Conservation (phyloP, 495 filamentous ascomycete species). For the Penicillium canariense region DNA sequence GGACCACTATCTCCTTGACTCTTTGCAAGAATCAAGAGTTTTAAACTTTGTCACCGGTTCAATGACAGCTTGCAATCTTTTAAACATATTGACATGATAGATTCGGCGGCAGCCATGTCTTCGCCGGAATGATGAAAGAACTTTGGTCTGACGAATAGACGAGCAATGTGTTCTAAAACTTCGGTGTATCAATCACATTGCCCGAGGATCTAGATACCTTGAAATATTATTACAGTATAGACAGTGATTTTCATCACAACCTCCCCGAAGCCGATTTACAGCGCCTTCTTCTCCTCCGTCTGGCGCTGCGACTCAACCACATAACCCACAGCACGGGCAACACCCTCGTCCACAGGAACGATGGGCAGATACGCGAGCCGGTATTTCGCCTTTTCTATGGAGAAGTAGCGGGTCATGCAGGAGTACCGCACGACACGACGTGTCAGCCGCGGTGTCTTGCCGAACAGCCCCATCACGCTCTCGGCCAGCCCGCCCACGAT, state of each 20-base stretch:
- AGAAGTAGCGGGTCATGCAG: conserved; percentile 83
- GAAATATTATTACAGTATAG: conserved; percentile 29
- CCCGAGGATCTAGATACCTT: not conserved
- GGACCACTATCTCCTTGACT: not conserved
- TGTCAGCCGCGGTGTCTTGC: conserved; percentile 75
- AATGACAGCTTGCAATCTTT: too few relatives aligned
- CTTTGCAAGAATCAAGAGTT: not conserved
- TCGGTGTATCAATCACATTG: conserved; percentile 3
- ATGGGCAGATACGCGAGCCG: conserved; percentile 74
- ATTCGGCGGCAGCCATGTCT: too few relatives aligned
- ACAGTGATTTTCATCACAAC: conserved; percentile 19
- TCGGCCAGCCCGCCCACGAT: conserved; percentile 69
- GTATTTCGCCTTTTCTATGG: conserved; percentile 77
- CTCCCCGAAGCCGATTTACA: conserved; percentile 24
- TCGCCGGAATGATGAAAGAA: too few relatives aligned
- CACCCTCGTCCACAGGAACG: conserved; percentile 70
- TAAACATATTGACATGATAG: too few relatives aligned
- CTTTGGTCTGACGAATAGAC: too few relatives aligned
- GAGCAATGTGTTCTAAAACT: not conserved
- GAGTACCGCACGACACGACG: conserved; percentile 69
- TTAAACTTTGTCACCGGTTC: too few relatives aligned
- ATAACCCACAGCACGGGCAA: conserved; percentile 66
- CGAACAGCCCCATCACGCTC: conserved; percentile 59
- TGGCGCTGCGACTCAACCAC: conserved; percentile 51
- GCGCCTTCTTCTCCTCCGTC: conserved; percentile 43